Evolutionary conservation across 1,139 yeast genomes (phyloP).

Genomic region (Sugiyamaella japonica): DNA sequence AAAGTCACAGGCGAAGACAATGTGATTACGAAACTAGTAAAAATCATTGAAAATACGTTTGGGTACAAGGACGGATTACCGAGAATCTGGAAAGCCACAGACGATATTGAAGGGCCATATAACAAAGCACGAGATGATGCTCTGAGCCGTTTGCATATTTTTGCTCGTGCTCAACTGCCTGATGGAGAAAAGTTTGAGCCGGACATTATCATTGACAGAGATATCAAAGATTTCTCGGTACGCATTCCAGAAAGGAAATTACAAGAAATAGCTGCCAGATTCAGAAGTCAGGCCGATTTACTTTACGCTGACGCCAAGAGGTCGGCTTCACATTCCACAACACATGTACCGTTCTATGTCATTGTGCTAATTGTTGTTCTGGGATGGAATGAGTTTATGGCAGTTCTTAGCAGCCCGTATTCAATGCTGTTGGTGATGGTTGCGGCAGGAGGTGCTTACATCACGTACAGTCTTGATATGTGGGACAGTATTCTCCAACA

Average conservation of each 20-base stretch:
- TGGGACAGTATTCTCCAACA: constrained; percentile 67
- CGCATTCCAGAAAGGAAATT: constrained; percentile 61
- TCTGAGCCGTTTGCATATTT: constrained; percentile 56
- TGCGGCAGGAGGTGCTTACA: constrained; percentile 62
- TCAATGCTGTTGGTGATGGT: constrained; percentile 59
- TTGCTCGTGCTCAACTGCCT: constrained; percentile 56
- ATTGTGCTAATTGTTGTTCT: constrained; percentile 68
- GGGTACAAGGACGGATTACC: constrained; percentile 82
- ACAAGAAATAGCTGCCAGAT: constrained; percentile 56
- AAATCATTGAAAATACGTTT: constrained; percentile 75
- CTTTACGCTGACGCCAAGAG: constrained; percentile 72
- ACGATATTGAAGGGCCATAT: constrained; percentile 70
- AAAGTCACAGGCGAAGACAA: constrained; percentile 47
- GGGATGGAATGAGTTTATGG: constrained; percentile 97
- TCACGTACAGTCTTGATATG: constrained; percentile 68
- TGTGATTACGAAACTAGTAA: constrained; percentile 41
- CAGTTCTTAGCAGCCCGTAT: constrained; percentile 76
- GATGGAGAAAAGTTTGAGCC: constrained; percentile 60
- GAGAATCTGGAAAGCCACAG: constrained; percentile 70
- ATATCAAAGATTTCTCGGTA: constrained; percentile 45
- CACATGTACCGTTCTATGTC: constrained; percentile 83
- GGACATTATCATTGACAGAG: constrained; percentile 47
- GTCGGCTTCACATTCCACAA: constrained; percentile 44
- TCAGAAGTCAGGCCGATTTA: constrained; percentile 77
- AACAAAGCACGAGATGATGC: constrained; percentile 60